Evolutionary conservation across 2,329 filamentous ascomycete species (phyloP), one percentile per base, ranked within the genome.

Genomic region (Dryadomyces quercus-mongolicae): DNA sequence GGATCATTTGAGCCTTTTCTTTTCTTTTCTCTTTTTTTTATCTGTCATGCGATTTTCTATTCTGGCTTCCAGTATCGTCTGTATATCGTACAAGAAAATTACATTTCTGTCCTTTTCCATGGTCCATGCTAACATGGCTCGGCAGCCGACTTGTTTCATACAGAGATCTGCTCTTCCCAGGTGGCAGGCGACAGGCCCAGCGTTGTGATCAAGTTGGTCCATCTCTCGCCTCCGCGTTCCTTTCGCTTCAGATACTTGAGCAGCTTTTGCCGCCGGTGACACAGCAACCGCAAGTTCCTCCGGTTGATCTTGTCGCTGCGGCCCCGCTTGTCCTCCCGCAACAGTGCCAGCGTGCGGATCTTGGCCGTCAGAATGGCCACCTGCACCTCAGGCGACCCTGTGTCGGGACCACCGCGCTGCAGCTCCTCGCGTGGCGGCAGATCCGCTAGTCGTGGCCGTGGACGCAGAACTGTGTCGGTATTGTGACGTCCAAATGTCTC

Each of bases 311-410:
- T 95, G 67, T 98, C 93, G 67, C 85, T 89, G 68, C 86, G 81
- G 5, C 85, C 88, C 61, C 74, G 71, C 56, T 82, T 78, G 45
- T 73, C 76, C 64, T 85, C 77, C 52, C 95, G 70, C 60, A 85
- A 83, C 61, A 86, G 77, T 16, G 86, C 84, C 51, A 98, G 68
- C 22, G 85, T 83, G 59, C 88, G 78, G 66, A 98, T 98, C 77
- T 96, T 97, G 55, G 89, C 81, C 3, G 93, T 98, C 67, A 98
- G 70, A 62, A 98, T 94, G 48, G 90, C 91, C 60, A 94, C 89
- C 74, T 98, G 93, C n/a, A 98, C 94, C 71, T 98, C 93, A 7
- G 88, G 88, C 62, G 88, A 95, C 40, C 93, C 93, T 1, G 92
- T 98, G 66, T 98, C 93, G 5, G 86, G 86, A 0, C 93, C 93